Evolutionary conservation across 2,329 filamentous ascomycete species (phyloP), one percentile per base, ranked within the genome.

Genomic region (Paramyrothecium sp.): DNA sequence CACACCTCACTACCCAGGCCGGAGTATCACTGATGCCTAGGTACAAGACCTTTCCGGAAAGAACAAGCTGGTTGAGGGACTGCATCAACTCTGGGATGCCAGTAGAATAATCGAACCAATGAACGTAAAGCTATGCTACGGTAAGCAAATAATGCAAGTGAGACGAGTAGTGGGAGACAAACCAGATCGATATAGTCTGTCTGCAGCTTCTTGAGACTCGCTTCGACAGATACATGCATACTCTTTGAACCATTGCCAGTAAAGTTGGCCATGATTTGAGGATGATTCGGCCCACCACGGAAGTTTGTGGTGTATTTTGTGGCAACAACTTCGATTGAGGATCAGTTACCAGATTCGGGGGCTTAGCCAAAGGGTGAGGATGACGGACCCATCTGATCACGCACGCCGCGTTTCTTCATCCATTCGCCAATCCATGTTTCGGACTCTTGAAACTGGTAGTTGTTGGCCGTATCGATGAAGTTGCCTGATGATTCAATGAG

Each of bases 381-480:
- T 33, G 33, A 67, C 76, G 58, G 64, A 82, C 80, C 77, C 71
- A 91, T 83, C 67, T 89, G 77, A 62, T 90, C 87, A 22, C 89
- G 81, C 58, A 83, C 83, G n/a, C 80, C 78, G 11, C 85, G 81
- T 59, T 80, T 80, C 64, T 79, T 77, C 84, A 89, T 88, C 87
- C 88, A 91, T 63, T 89, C 86, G 38, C 89, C 89, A 56, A 91
- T 75, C 83, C 87, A 88, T 54, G 66, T 71, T 71, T 91, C 88
- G 1, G 83, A 84, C 69, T 89, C 79, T 58, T 77, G 78, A 55
- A 78, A 73, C 63, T 89, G 87, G 72, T 91, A 91, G 69, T 87
- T 87, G 73, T 86, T 89, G 58, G 87, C 67, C 0, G 87, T 90
- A 69, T 91, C 89, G 66, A 91, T 87, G 70, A 91, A 91, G 73